These are phyloP conservation scores for Mucor plumbeus DNA, from an alignment of 371 early-diverging fungal genomes.

Conservation along the genomic window DNA sequence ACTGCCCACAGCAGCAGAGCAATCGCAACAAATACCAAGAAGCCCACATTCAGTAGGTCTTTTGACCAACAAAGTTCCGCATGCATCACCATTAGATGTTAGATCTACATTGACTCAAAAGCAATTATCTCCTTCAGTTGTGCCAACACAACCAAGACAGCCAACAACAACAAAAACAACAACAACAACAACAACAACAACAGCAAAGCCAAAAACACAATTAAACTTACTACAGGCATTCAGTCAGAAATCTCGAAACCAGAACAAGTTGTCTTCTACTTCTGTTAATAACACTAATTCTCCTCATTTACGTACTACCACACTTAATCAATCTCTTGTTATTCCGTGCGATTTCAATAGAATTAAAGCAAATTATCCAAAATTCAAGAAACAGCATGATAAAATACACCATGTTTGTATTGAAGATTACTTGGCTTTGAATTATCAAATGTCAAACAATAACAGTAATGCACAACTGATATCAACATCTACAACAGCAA, in stretches of 20 bases:
- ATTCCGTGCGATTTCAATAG: slow-evolving; percentile 8
- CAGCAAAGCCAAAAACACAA: no score
- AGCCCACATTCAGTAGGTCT: not conserved
- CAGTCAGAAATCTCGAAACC: not conserved
- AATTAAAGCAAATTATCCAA: slow-evolving; percentile 11
- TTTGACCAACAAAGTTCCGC: not conserved
- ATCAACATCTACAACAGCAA: not conserved
- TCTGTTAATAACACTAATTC: not conserved
- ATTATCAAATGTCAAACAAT: not conserved
- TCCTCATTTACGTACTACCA: not conserved
- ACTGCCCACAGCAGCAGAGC: not conserved
- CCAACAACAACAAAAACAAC: not conserved
- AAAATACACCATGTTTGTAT: slow-evolving; percentile 7
- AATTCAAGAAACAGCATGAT: slow-evolving; percentile 3
- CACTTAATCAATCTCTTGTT: not conserved
- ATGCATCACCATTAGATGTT: not conserved
- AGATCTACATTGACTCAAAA: not conserved
- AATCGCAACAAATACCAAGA: not conserved
- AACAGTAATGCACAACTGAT: not conserved
- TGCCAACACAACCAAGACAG: not conserved
- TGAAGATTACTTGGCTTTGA: slow-evolving; percentile 14
- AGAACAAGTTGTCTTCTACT: not conserved
- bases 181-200: not conserved
- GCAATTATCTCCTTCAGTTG: not conserved
- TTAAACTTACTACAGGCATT: not conserved